A percentile compares a stretch with the other conserved stretches of the same genome.
phyloP scores from a whole-genome alignment of 495 filamentous ascomycete genomes.

The Lasiosphaeria hispida region DNA sequence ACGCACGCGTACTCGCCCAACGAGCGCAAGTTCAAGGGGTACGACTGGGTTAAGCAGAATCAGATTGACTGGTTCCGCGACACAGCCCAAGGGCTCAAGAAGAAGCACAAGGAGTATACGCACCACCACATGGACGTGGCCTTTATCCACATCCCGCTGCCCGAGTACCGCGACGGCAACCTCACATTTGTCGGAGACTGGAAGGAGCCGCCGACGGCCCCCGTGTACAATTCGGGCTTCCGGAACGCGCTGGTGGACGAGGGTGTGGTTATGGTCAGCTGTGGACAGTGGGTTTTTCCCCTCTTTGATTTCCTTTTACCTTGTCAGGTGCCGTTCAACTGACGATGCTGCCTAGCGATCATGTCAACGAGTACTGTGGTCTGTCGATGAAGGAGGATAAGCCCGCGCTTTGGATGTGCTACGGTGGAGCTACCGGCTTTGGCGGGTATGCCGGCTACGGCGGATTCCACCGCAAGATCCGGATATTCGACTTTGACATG shows the following conservation, averaged over 20 bases:
- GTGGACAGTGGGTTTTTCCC: conserved; percentile 72
- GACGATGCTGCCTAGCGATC: conserved; percentile 56
- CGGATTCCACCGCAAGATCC: conserved; percentile 76
- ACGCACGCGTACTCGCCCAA: conserved; percentile 91
- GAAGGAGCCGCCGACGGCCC: conserved; percentile 79
- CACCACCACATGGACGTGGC: conserved; percentile 94
- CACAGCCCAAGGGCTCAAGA: conserved; percentile 66
- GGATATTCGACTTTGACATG: conserved; percentile 91
- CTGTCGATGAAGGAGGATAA: conserved; percentile 56
- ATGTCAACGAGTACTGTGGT: conserved; percentile 94
- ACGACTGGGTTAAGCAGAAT: conserved; percentile 92
- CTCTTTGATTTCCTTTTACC: neutral
- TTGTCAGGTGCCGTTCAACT: neutral
- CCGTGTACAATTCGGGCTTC: conserved; percentile 83
- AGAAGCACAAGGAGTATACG: conserved; percentile 72
- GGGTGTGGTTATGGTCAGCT: conserved; percentile 80
- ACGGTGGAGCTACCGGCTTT: conserved; percentile 83
- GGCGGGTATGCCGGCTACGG: conserved; percentile 92
- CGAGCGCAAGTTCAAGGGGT: conserved; percentile 77
- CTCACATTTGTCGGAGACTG: conserved; percentile 59
- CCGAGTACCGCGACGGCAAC: conserved; percentile 66
- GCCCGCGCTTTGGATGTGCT: conserved; percentile 96
- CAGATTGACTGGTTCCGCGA: conserved; percentile 93
- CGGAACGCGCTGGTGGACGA: conserved; percentile 81
- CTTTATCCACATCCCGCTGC: conserved; percentile 95